These are phyloP conservation scores for Skeletonema grethae DNA, from an alignment of 108 stramenopile genomes.

Conservation along the genomic window DNA sequence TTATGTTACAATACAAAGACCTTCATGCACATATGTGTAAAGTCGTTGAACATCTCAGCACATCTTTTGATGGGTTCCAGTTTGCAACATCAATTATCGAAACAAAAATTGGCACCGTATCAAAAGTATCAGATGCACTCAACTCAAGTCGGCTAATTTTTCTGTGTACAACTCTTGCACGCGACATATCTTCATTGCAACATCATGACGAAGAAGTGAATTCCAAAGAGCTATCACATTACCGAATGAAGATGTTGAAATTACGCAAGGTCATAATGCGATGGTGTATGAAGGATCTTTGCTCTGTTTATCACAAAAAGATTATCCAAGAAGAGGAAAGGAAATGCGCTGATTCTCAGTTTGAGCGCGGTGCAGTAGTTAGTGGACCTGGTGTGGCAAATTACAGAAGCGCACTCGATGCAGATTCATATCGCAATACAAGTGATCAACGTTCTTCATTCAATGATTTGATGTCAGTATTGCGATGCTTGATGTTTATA, in stretches of 20 bases:
- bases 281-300: slow-evolving; percentile 61
- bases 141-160: slow-evolving; percentile 62
- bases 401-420: slow-evolving; percentile 57
- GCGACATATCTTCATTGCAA: slow-evolving; percentile 2
- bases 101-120: slow-evolving; percentile 23
- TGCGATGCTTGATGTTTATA: slow-evolving; percentile 66
- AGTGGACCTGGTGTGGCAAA: slow-evolving; percentile 57
- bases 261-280: slow-evolving; percentile 19
- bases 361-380: slow-evolving; percentile 20
- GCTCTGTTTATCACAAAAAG: slow-evolving; percentile 10
- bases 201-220: slow-evolving; percentile 3
- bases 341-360: slow-evolving; percentile 3
- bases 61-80: slow-evolving; percentile 49
- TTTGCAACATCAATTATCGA: slow-evolving; percentile 55
- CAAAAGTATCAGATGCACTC: slow-evolving; percentile 32
- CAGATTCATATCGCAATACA: slow-evolving; percentile 6
- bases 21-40: slow-evolving; percentile 42
- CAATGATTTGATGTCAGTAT: slow-evolving; percentile 31
- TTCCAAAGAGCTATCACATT: background rate
- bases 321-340: slow-evolving; percentile 16
- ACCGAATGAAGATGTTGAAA: slow-evolving; percentile 13
- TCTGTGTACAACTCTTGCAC: slow-evolving; percentile 51
- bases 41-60: slow-evolving; percentile 50
- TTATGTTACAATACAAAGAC: slow-evolving; percentile 18
- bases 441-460: slow-evolving; percentile 16